phyloP scores from a whole-genome alignment of 2,329 filamentous ascomycete species.

The Trichophyton schoenleinii region DNA sequence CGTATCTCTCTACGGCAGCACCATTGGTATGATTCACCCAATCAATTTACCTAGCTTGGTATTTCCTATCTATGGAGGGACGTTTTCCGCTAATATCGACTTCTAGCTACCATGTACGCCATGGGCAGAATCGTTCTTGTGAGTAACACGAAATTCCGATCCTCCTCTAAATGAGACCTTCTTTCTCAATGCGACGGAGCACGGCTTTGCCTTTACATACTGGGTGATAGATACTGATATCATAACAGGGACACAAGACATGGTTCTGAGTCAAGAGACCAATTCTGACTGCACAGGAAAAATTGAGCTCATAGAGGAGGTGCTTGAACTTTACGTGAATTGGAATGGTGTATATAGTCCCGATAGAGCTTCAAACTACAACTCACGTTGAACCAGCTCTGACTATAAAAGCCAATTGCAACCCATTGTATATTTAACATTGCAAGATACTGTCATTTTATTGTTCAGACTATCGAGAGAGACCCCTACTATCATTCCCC shows the following conservation, averaged over 20 bases:
- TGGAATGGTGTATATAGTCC: background rate
- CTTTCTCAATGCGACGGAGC: background rate
- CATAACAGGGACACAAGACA: conserved; percentile 49
- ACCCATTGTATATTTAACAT: background rate
- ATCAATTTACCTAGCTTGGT: too few species aligned
- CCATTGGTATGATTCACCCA: conserved; percentile 33
- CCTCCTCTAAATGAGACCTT: background rate
- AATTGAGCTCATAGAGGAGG: background rate
- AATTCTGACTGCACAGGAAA: background rate
- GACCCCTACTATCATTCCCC: background rate
- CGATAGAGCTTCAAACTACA: background rate
- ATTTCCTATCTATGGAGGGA: background rate
- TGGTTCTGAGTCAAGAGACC: conserved; percentile 33
- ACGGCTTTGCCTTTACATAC: background rate
- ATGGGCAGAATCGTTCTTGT: conserved; percentile 35
- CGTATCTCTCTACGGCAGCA: conserved; percentile 36
- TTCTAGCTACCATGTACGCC: conserved; percentile 28
- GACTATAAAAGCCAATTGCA: background rate
- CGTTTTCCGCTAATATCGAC: background rate
- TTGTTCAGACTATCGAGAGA: background rate
- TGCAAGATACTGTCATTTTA: background rate
- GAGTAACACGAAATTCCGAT: conserved; percentile 15
- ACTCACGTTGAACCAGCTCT: background rate
- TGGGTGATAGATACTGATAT: background rate
- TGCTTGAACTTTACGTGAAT: background rate